Base-by-base conservation (phyloP, 768 basidiomycete genomes). In the Russula earlei region DNA sequence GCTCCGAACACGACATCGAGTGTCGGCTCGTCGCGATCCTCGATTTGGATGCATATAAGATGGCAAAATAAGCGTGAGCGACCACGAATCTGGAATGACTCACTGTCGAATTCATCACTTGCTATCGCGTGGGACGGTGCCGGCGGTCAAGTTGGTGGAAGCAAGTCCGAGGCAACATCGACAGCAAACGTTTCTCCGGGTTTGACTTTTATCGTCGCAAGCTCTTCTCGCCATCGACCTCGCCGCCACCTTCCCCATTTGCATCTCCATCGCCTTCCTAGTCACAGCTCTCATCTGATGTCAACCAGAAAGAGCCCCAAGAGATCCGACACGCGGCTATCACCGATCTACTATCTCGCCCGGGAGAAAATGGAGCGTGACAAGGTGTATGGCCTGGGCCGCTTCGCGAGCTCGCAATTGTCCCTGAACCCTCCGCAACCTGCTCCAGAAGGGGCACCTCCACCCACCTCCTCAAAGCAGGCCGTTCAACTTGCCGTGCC, bases 291-390 rank as follows among this genome's bases (percentile, higher is more conserved):
- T 75, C 78, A 24, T 62, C 67, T 24, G 80, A 81, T 68, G 57
- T 57, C n/a, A n/a, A 69, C 12, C 69, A 74, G 74, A 56, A 63
- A 25, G 73, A 84, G 58, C 77, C 76, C 11, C 61, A n/a, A n/a
- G 74, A 59, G 95, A 99, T 66, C 94, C 95, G 5, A 95, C 91
- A 14, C 75, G 81, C 52, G 96, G 93, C 1, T 99, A 91, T 74
- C 92, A 97, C 67, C 93, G 29, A 97, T 99, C 72, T 99, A 99
- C 69, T 97, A 84, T 73, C 82, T 99, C 19, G 89, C 94, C 5
- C 77, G 91, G 51, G 96, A 99, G 74, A 98, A 97, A 77, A 75
- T 93, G 66, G 93, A 98, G 66, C 76, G 96, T 52, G 96, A 99
- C 63, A 78, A 81, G 49, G 88, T 99, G 8, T 98, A 94, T 69